Conservation (phyloP, 495 filamentous ascomycete genomes). For the Aspergillus hancockii region DNA sequence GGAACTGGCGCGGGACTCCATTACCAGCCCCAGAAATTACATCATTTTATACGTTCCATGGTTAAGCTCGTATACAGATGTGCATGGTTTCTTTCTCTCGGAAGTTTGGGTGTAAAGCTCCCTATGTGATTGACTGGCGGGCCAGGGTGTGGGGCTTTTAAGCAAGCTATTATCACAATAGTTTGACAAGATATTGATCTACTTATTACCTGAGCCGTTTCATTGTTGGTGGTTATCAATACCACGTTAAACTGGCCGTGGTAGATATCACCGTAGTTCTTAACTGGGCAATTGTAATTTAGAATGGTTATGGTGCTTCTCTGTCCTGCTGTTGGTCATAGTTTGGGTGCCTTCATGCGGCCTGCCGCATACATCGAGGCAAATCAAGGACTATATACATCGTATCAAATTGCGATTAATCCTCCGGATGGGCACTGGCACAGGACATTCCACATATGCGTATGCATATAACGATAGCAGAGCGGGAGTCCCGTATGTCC, state of each 20-base stretch:
- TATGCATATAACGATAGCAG: neutral
- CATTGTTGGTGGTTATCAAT: neutral
- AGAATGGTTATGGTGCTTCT: too few species aligned
- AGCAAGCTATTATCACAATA: neutral
- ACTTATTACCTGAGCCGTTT: neutral
- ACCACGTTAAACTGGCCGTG: neutral
- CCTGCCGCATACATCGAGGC: neutral
- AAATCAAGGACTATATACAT: slow-evolving; percentile 1
- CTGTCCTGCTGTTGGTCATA: too few species aligned
- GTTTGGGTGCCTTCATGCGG: neutral
- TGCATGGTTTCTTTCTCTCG: neutral
- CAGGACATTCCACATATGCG: neutral
- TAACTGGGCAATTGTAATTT: neutral
- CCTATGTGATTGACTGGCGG: neutral
- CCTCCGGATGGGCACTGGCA: neutral
- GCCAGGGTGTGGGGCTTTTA: neutral
- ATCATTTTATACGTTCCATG: neutral
- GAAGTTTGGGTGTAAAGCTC: neutral
- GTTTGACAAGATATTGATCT: neutral
- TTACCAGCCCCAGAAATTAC: neutral
- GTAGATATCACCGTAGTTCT: neutral
- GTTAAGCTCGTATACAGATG: neutral
- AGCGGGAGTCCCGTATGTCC: neutral
- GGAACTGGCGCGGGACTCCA: neutral
- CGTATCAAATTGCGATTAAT: neutral